Evolutionary conservation across 2,329 filamentous ascomycete species (phyloP).

Genomic region (Atkinsonella texensis): DNA sequence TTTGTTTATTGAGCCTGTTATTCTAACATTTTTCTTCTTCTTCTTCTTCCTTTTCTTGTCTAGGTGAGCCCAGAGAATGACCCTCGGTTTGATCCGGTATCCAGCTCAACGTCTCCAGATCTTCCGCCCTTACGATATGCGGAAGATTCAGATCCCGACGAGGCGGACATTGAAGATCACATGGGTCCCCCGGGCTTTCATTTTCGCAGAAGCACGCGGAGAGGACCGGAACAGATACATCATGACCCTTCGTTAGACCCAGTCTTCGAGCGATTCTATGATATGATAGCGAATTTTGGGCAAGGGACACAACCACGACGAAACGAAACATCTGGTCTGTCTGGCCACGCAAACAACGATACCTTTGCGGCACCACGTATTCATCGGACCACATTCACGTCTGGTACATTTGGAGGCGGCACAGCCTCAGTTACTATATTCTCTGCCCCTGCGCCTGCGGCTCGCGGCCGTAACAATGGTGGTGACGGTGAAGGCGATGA

Average conservation of each 20-base stretch:
- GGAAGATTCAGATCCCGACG: conserved; percentile 44
- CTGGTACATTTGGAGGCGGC: conserved; percentile 26
- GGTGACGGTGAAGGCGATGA: neutral
- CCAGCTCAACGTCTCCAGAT: conserved; percentile 19
- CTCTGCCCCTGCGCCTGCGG: conserved; percentile 21
- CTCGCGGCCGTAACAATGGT: neutral
- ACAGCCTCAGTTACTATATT: conserved; percentile 38
- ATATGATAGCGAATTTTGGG: conserved; percentile 30
- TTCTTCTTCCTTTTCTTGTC: neutral
- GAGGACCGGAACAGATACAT: conserved; percentile 14
- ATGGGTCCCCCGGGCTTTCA: conserved; percentile 30
- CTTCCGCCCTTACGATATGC: conserved; percentile 17
- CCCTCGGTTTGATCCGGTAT: conserved; percentile 35
- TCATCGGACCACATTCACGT: conserved; percentile 25
- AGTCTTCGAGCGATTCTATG: conserved; percentile 29
- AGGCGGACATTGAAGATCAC: conserved; percentile 45
- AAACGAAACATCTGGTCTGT: neutral
- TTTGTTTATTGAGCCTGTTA: neutral
- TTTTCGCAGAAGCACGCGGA: conserved; percentile 24
- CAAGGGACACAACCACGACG: conserved; percentile 1
- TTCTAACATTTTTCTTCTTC: conserved; percentile 7
- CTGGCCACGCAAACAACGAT: neutral
- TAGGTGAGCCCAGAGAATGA: conserved; percentile 48
- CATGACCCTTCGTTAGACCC: conserved; percentile 23
- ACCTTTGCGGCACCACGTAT: conserved; percentile 13